These are phyloP conservation scores for Eremochloa ophiuroides DNA, from an alignment of 176 grass and related monocot genomes.

Conservation along the genomic window DNA sequence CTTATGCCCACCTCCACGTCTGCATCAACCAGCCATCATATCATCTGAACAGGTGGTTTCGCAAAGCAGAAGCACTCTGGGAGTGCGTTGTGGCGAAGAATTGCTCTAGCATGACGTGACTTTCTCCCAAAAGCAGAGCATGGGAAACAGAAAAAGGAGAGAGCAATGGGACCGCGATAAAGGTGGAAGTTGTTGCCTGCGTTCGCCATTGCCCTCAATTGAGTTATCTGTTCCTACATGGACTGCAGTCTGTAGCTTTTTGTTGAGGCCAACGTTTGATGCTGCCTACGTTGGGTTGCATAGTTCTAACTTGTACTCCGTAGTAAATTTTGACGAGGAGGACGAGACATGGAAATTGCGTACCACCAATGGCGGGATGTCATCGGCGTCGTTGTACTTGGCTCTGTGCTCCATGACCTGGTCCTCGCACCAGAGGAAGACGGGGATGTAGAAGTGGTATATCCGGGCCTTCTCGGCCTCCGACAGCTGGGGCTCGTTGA, in stretches of 20 bases:
- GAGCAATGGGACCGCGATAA: not conserved
- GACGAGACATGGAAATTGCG: not conserved
- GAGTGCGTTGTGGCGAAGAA: not conserved
- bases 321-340: not conserved
- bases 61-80: not conserved
- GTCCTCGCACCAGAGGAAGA: conserved; percentile 94
- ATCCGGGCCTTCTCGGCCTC: conserved; percentile 79
- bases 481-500: conserved; percentile 66
- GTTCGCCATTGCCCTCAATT: not conserved
- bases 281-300: not conserved
- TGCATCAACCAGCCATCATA: not conserved
- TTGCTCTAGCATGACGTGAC: too few relatives aligned
- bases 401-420: conserved; percentile 60
- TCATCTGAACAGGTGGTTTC: not conserved
- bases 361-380: conserved; percentile 91
- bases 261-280: not conserved
- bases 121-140: not conserved
- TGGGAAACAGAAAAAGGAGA: not conserved
- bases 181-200: not conserved
- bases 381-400: conserved; percentile 64
- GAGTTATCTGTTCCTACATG: not conserved
- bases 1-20: not conserved
- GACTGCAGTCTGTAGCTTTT: not conserved
- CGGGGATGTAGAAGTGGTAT: conserved; percentile 89
- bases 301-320: conserved; percentile 17